These are phyloP conservation scores for Candida piceae DNA, from an alignment of 805 yeast genomes.

Conservation along the genomic window DNA sequence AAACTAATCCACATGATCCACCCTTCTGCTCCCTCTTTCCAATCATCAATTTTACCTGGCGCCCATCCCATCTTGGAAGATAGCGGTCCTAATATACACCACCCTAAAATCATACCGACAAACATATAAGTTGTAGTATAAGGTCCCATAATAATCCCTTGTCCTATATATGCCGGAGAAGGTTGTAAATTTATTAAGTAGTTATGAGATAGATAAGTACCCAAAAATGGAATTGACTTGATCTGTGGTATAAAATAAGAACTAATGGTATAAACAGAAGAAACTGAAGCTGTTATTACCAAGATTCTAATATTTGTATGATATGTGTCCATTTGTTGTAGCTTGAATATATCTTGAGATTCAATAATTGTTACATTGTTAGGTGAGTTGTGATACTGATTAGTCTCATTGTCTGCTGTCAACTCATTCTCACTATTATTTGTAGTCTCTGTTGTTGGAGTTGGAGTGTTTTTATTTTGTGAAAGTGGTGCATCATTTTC, in stretches of 20 bases:
- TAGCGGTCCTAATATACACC: slow-evolving; percentile 87
- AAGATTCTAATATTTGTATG: slow-evolving; percentile 58
- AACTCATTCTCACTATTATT: too few species aligned
- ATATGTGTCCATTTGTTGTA: slow-evolving; percentile 33
- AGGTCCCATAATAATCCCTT: slow-evolving; percentile 95
- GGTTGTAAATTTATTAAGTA: slow-evolving; percentile 90
- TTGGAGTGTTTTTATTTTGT: too few species aligned
- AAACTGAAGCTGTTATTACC: slow-evolving; percentile 53
- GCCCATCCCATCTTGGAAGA: slow-evolving; percentile 77
- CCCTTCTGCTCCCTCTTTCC: slow-evolving; percentile 93
- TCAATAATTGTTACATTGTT: slow-evolving; percentile 28
- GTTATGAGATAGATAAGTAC: slow-evolving; percentile 49
- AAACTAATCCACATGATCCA: slow-evolving; percentile 95
- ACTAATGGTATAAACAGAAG: slow-evolving; percentile 66
- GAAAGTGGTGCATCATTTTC: neutral
- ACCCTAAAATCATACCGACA: slow-evolving; percentile 82
- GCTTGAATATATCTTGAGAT: slow-evolving; percentile 28
- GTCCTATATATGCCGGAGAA: slow-evolving; percentile 96
- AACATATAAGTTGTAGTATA: slow-evolving; percentile 89
- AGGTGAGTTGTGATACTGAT: slow-evolving; percentile 5
- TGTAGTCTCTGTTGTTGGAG: too few species aligned
- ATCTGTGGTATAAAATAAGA: slow-evolving; percentile 73
- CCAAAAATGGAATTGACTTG: slow-evolving; percentile 71
- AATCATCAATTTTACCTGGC: slow-evolving; percentile 81
- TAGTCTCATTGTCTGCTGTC: too few species aligned